Evolutionary conservation across 2,329 filamentous ascomycete species (phyloP), one percentile per base, ranked within the genome.

Genomic region (Colletotrichum melonis): DNA sequence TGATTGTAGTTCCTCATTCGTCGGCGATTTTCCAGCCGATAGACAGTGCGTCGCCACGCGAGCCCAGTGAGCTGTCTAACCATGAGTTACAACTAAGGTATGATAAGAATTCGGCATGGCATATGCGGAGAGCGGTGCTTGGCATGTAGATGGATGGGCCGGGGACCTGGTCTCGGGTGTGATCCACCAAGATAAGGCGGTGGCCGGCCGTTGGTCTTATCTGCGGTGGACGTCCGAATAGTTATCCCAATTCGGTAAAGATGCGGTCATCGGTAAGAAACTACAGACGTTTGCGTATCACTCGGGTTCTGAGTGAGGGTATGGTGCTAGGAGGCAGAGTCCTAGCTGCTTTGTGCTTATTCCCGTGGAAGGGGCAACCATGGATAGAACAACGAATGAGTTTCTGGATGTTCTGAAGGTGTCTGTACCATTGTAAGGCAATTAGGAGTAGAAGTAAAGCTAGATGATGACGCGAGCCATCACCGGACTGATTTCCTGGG

Each of bases 11-110:
- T 26, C 58, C 35, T 32, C n/a, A 56, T 35, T 24, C 30, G 60
- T 75, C 74, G 74, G 74, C 65, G 55, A n/a, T 58, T 75, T 75
- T 75, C 69, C 58, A 66, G 66, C 74, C 73, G 72, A 75, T 38
- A 73, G 67, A 32, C 32, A 32, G 14, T 9, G 8, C 24, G 32
- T 73, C 38, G 72, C 72, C 74, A 69, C 56, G 64, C 64, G 28
- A 42, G 42, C 19, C 5, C 35, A 1, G 55, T 4, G 19, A 42
- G n/a, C 28, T 46, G 19, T 24, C 9, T 16, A 16, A 42, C 0
- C 35, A 42, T 16, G 35, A 16, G 14, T 56, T n/a, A 22, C 64
- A 59, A 56, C 1, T 35, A 35, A 1, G 11, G 9, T 16, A 52
- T 49, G 69, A 75, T 73, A 75, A 75, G 70, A 26, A 24, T 4